These are phyloP conservation scores for Pulveroboletus sp. DNA, from an alignment of 768 basidiomycete species.

Conservation along the genomic window DNA sequence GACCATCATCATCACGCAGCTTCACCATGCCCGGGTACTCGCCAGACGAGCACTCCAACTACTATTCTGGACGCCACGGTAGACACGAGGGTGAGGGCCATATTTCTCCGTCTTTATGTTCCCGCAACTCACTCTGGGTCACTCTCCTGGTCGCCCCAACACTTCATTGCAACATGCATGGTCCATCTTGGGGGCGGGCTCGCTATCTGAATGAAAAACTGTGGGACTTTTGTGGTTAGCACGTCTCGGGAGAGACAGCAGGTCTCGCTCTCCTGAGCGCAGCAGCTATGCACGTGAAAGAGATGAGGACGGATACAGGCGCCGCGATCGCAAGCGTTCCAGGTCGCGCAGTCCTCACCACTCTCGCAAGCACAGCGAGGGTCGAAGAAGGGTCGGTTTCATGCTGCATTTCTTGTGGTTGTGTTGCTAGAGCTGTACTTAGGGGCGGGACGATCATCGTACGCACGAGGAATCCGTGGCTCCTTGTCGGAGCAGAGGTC, in stretches of 20 bases:
- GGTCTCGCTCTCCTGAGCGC: conserved; percentile 25
- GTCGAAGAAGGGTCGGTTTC: conserved; percentile 7
- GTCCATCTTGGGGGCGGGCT: conserved; percentile 16
- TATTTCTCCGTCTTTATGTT: not conserved
- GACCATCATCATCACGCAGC: not conserved
- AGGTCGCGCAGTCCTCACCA: conserved; percentile 20
- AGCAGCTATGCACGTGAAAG: conserved; percentile 5
- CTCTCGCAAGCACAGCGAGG: conserved; percentile 1
- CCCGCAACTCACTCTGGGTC: conserved; percentile 20
- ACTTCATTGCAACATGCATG: conserved; percentile 1
- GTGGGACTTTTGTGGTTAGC: conserved; percentile 7
- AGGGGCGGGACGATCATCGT: conserved; percentile 13
- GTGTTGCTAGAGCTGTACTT: not conserved
- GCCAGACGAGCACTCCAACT: conserved; percentile 6
- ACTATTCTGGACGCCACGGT: conserved; percentile 7
- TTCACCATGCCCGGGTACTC: conserved; percentile 11
- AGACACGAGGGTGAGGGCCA: conserved; percentile 24
- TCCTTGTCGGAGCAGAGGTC: conserved; percentile 15
- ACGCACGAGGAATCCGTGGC: not conserved
- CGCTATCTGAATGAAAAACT: not conserved
- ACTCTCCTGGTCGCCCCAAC: conserved; percentile 25
- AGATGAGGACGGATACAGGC: conserved; percentile 6
- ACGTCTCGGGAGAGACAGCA: conserved; percentile 16
- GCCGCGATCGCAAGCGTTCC: conserved; percentile 15
- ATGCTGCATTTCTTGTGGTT: not conserved